phyloP scores from a whole-genome alignment of 2,329 filamentous ascomycete genomes.

The Trichoderma sp. region DNA sequence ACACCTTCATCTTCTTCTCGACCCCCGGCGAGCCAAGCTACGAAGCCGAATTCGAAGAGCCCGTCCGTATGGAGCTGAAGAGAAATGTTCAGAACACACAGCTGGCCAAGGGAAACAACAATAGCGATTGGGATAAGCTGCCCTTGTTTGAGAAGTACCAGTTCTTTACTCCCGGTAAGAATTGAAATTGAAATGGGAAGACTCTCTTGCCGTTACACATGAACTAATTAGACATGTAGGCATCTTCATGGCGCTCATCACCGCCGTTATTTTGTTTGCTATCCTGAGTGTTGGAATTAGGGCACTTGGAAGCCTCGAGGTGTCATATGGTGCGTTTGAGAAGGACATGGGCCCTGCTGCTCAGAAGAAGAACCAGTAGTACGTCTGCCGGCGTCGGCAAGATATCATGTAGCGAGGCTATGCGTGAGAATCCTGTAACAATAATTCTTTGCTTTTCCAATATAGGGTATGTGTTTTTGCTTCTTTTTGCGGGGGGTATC shows the following conservation, averaged over 20 bases:
- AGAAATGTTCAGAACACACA: constrained; percentile 43
- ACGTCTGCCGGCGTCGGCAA: neutral
- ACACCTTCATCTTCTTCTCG: constrained; percentile 74
- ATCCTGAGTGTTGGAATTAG: constrained; percentile 77
- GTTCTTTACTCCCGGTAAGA: constrained; percentile 79
- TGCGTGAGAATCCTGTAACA: constrained; percentile 20
- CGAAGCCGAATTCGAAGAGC: constrained; percentile 60
- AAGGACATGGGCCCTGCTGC: constrained; percentile 90
- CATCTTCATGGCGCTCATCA: constrained; percentile 82
- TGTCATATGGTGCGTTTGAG: constrained; percentile 92
- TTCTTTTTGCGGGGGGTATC: neutral
- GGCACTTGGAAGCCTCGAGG: constrained; percentile 75
- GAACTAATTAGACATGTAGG: constrained; percentile 47
- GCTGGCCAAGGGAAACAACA: constrained; percentile 39
- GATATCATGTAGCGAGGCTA: neutral
- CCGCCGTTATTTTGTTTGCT: constrained; percentile 65
- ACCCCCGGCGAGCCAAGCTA: constrained; percentile 59
- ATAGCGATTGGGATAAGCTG: constrained; percentile 40
- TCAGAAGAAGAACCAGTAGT: constrained; percentile 67
- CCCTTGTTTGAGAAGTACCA: constrained; percentile 89
- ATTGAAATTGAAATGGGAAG: too few species aligned
- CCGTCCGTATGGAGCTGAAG: constrained; percentile 71
- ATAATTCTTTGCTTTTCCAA: neutral
- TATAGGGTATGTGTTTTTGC: constrained; percentile 1
- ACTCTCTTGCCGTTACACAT: neutral